These are phyloP conservation scores for Ophiognomonia clavigignenti-juglandacearum DNA, from an alignment of 2,329 filamentous ascomycete genomes.

Conservation along the genomic window DNA sequence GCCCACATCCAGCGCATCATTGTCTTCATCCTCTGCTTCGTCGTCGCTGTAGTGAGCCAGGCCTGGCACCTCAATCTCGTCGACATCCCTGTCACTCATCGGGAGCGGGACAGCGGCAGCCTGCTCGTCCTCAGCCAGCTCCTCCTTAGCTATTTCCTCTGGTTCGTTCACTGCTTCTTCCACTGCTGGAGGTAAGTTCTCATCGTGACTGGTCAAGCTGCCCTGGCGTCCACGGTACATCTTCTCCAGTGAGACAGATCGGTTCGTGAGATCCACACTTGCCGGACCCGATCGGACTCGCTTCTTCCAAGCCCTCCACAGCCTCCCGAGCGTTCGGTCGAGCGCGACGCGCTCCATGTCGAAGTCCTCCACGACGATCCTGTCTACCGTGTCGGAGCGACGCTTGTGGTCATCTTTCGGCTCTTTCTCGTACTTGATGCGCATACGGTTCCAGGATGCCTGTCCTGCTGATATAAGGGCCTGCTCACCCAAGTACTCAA, in stretches of 20 bases:
- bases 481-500: constrained; percentile 92
- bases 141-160: constrained; percentile 9
- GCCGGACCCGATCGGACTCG: constrained; percentile 56
- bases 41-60: constrained; percentile 59
- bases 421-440: constrained; percentile 53
- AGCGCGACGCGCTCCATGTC: constrained; percentile 93
- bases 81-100: constrained; percentile 60
- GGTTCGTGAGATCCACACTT: constrained; percentile 38
- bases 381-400: constrained; percentile 50
- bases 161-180: constrained; percentile 19
- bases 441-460: constrained; percentile 68
- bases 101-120: constrained; percentile 66
- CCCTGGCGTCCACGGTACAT: constrained; percentile 31
- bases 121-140: constrained; percentile 34
- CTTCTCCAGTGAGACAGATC: constrained; percentile 43
- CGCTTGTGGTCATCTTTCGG: constrained; percentile 46
- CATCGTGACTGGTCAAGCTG: constrained; percentile 31
- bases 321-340: constrained; percentile 78
- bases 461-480: constrained; percentile 83
- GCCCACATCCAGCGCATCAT: constrained; percentile 26
- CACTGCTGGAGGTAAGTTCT: constrained; percentile 32
- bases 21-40: constrained; percentile 43
- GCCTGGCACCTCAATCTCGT: constrained; percentile 77
- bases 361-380: constrained; percentile 77
- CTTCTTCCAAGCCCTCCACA: constrained; percentile 97